phyloP scores from a whole-genome alignment of 1,284 basidiomycete genomes.

The Microbotryum intermedium region DNA sequence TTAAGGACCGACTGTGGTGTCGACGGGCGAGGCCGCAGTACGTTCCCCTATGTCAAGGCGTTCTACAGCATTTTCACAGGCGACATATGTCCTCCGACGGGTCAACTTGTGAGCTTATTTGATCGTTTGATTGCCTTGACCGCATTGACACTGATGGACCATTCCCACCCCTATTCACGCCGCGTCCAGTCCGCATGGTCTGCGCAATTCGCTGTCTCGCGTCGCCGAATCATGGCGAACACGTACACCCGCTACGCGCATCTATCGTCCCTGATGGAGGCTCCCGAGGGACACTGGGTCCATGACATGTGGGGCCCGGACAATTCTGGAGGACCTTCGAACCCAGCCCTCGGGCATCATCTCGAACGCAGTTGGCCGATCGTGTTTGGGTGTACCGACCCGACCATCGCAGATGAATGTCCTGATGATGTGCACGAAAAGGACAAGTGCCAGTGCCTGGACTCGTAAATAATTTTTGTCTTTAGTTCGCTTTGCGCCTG shows the following conservation, averaged over 20 bases:
- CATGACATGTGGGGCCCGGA: slow-evolving; percentile 32
- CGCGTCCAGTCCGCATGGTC: slow-evolving; percentile 13
- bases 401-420: slow-evolving; percentile 26
- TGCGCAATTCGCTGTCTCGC: slow-evolving; percentile 29
- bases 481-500: no score
- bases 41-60: slow-evolving; percentile 12
- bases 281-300: slow-evolving; percentile 29
- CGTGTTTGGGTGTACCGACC: slow-evolving; percentile 29
- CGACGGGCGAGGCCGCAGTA: background rate
- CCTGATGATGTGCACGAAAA: slow-evolving; percentile 16
- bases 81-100: slow-evolving; percentile 27
- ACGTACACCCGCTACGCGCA: slow-evolving; percentile 27
- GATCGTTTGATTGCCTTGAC: background rate
- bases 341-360: slow-evolving; percentile 32
- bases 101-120: slow-evolving; percentile 18
- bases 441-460: slow-evolving; percentile 30
- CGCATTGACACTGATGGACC: background rate
- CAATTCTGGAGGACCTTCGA: slow-evolving; percentile 29
- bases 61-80: slow-evolving; percentile 28
- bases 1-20: slow-evolving; percentile 7
- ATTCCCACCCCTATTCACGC: no score
- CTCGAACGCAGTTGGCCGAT: slow-evolving; percentile 32
- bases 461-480: slow-evolving; percentile 1
- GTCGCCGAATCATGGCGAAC: slow-evolving; percentile 30
- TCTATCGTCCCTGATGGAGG: slow-evolving; percentile 21